Conservation (phyloP, 495 filamentous ascomycete genomes). For the Astrocystis sublimbata region DNA sequence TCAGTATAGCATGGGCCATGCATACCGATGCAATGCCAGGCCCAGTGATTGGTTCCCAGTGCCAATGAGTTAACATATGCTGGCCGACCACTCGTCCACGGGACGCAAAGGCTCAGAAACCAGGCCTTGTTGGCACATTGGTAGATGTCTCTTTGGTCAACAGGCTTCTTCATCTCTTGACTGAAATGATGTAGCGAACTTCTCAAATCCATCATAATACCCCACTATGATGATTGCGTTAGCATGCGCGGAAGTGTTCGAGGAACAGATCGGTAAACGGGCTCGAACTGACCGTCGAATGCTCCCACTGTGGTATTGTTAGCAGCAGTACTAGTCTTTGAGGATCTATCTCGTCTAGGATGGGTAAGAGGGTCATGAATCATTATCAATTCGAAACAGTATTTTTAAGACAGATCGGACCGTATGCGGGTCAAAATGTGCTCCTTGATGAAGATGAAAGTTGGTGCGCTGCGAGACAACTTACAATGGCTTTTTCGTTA, state of each 20-base stretch:
- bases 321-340: background rate
- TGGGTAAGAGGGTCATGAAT: background rate
- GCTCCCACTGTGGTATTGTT: background rate
- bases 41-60: background rate
- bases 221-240: background rate
- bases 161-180: background rate
- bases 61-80: background rate
- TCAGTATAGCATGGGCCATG: too few relatives aligned
- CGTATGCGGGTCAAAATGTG: too few relatives aligned
- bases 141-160: background rate
- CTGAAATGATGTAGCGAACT: background rate
- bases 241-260: background rate
- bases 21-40: background rate
- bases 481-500: background rate
- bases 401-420: background rate
- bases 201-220: background rate
- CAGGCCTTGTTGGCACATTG: background rate
- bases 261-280: background rate
- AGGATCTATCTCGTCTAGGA: too few relatives aligned
- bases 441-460: background rate
- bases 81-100: background rate
- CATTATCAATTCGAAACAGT: background rate
- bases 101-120: fast-evolving
- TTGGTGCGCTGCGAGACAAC: background rate
- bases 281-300: background rate